Conservation (phyloP, 1,284 basidiomycete genomes). For the Pseudozyma thailandica region DNA sequence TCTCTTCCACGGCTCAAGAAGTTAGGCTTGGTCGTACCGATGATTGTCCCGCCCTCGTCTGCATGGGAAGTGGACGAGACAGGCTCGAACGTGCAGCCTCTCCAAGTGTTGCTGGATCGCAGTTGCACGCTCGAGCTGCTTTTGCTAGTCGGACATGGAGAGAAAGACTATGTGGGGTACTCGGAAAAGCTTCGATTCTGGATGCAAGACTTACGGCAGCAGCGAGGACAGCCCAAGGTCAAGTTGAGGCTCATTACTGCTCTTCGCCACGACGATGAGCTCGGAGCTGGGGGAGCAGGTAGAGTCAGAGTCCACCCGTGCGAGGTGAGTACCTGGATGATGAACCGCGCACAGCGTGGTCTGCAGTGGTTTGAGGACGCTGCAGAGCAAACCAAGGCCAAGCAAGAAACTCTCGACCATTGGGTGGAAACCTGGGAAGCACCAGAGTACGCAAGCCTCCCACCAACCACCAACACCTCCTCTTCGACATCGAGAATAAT, state of each 20-base stretch:
- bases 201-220: constrained; percentile 12
- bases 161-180: constrained; percentile 32
- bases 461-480: not conserved
- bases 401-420: constrained; percentile 12
- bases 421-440: constrained; percentile 13
- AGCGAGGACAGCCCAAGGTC: not conserved
- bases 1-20: constrained; percentile 12
- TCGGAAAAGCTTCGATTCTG: constrained; percentile 10
- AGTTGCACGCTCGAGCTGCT: constrained; percentile 11
- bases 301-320: constrained; percentile 30
- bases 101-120: constrained; percentile 29
- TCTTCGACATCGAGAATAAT: constrained; percentile 12
- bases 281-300: not conserved
- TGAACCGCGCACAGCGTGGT: constrained; percentile 18
- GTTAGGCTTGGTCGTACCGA: constrained; percentile 27
- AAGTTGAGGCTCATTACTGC: constrained; percentile 16
- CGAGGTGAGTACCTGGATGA: constrained; percentile 42
- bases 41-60: constrained; percentile 8
- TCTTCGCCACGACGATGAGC: not conserved
- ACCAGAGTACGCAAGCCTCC: not conserved
- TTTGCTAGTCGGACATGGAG: constrained; percentile 31
- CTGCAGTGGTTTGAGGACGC: constrained; percentile 20
- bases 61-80: not conserved
- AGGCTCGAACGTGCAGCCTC: constrained; percentile 4
- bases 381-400: not conserved